Conservation (phyloP, 106 monocot genomes). For the Acorus gramineus region DNA sequence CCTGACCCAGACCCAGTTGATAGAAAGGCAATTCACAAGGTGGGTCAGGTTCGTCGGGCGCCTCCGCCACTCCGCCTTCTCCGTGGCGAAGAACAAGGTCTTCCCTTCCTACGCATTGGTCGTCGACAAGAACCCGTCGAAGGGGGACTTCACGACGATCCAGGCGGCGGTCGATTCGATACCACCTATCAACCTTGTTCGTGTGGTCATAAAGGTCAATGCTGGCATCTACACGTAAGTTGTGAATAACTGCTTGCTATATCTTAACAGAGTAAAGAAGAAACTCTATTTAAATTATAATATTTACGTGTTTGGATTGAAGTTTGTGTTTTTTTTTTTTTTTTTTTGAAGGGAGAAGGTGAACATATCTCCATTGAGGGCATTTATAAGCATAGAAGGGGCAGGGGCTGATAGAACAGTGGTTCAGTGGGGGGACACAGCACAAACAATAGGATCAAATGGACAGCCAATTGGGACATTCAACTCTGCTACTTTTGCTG, state of each 20-base stretch:
- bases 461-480: constrained; percentile 67
- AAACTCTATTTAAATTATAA: too few species aligned
- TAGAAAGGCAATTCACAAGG: constrained; percentile 62
- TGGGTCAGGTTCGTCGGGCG: constrained; percentile 77
- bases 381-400: constrained; percentile 75
- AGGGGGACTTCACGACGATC: constrained; percentile 79
- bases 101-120: constrained; percentile 57
- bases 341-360: constrained; percentile 75
- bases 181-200: constrained; percentile 52
- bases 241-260: neutral
- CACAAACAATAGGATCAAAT: constrained; percentile 35
- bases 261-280: too few species aligned
- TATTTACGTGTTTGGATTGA: neutral
- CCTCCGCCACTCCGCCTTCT: constrained; percentile 50
- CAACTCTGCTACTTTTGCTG: constrained; percentile 72
- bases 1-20: constrained; percentile 28
- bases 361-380: constrained; percentile 49
- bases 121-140: constrained; percentile 72
- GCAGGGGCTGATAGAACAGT: constrained; percentile 75
- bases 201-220: constrained; percentile 79
- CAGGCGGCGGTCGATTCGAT: constrained; percentile 76
- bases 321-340: neutral
- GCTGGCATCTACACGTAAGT: constrained; percentile 73
- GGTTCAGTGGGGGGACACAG: constrained; percentile 85
- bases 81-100: constrained; percentile 42